Evolutionary conservation across 306 rosid genomes (phyloP).

Genomic region (Lupinus albus): DNA sequence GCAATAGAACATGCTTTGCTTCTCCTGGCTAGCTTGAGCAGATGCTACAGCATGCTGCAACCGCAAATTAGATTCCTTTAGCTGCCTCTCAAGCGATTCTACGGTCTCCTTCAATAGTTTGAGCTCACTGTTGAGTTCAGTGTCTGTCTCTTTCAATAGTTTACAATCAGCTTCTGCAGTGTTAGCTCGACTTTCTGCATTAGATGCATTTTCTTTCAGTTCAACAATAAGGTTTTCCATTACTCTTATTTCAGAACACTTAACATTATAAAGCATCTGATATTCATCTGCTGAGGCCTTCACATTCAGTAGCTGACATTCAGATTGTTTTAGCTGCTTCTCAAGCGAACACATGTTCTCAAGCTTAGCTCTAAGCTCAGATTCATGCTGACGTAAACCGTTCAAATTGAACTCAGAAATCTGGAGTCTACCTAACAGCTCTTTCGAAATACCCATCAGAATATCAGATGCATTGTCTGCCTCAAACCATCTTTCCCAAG

Average conservation of each 20-base stretch:
- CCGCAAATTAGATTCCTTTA: conserved; percentile 57
- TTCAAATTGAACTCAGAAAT: conserved; percentile 69
- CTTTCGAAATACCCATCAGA: conserved; percentile 66
- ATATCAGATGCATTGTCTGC: conserved; percentile 64
- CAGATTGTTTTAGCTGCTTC: conserved; percentile 60
- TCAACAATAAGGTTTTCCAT: conserved; percentile 46
- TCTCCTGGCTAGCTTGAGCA: conserved; percentile 87
- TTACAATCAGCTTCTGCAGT: conserved; percentile 51
- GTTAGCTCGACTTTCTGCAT: conserved; percentile 55
- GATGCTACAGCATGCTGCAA: conserved; percentile 78
- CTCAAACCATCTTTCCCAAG: conserved; percentile 67
- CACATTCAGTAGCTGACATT: conserved; percentile 48
- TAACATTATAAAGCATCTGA: conserved; percentile 45
- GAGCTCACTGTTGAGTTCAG: conserved; percentile 53
- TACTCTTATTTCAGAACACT: conserved; percentile 44
- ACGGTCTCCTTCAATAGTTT: conserved; percentile 49
- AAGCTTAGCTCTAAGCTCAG: conserved; percentile 61
- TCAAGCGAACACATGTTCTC: conserved; percentile 58
- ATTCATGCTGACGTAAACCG: conserved; percentile 59
- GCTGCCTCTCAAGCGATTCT: conserved; percentile 60
- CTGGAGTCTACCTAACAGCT: conserved; percentile 62
- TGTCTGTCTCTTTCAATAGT: conserved; percentile 44
- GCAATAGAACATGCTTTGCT: conserved; percentile 67
- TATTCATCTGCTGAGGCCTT: conserved; percentile 50
- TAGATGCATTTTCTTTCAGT: conserved; percentile 45